phyloP scores from a whole-genome alignment of 2,329 filamentous ascomycete species.

The Talaromyces verruculosus region DNA sequence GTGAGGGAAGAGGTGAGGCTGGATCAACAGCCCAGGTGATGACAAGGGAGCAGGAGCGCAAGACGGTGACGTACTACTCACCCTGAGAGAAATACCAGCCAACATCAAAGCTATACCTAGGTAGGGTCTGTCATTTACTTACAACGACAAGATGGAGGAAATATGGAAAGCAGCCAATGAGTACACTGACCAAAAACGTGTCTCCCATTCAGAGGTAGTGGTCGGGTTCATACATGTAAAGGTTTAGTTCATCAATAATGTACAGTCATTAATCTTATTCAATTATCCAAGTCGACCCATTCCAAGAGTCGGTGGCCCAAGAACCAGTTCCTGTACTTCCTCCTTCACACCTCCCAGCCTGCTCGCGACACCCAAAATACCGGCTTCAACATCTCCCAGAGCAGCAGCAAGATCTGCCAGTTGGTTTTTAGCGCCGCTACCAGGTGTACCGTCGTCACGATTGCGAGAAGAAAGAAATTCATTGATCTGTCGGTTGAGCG shows the following conservation, averaged over 20 bases:
- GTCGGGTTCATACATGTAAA: neutral
- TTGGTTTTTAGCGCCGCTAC: slow-evolving; percentile 45
- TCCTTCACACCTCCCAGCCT: slow-evolving; percentile 62
- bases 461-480: slow-evolving; percentile 49
- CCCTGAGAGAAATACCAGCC: too few relatives aligned
- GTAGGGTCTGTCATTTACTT: neutral
- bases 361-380: slow-evolving; percentile 63
- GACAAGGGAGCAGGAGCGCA: neutral
- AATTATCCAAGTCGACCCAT: slow-evolving; percentile 28
- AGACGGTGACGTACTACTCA: neutral
- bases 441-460: slow-evolving; percentile 39
- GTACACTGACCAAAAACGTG: neutral
- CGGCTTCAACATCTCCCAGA: slow-evolving; percentile 64
- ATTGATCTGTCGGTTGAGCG: slow-evolving; percentile 60
- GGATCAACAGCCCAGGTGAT: too few relatives aligned
- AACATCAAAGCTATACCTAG: too few relatives aligned
- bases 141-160: too few relatives aligned
- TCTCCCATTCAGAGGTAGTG: neutral
- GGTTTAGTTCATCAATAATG: slow-evolving; percentile 11
- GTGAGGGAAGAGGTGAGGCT: neutral
- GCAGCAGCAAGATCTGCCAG: slow-evolving; percentile 55
- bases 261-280: slow-evolving; percentile 13
- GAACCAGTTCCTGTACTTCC: slow-evolving; percentile 57
- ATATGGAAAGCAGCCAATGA: neutral
- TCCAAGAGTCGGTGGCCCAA: slow-evolving; percentile 42